A percentile compares a stretch with the other conserved stretches of the same genome.
These are phyloP conservation scores for Neurospora sp. DNA, from an alignment of 495 filamentous ascomycete species.

Conservation along the genomic window DNA sequence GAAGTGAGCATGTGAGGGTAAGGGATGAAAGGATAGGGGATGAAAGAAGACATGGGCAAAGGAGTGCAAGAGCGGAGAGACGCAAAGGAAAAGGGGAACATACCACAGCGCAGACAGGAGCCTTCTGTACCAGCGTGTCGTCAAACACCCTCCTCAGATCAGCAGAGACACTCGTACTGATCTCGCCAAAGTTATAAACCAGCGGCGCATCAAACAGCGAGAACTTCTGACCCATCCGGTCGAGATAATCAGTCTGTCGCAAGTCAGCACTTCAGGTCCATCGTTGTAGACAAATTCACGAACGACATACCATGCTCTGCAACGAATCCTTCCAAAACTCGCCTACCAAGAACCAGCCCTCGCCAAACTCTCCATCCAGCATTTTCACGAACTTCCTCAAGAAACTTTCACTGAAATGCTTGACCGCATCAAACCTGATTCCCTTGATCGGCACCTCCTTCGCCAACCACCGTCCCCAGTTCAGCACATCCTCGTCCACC, in stretches of 20 bases:
- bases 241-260: constrained; percentile 38
- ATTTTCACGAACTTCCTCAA: constrained; percentile 47
- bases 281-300: background rate
- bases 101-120: constrained; percentile 53
- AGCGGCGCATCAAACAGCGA: constrained; percentile 59
- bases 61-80: too few relatives aligned
- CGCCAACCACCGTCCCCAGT: constrained; percentile 59
- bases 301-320: constrained; percentile 27
- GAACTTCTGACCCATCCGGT: constrained; percentile 45
- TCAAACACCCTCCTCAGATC: constrained; percentile 56
- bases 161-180: constrained; percentile 38
- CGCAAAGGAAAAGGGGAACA: constrained; percentile 7
- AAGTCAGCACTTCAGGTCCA: background rate
- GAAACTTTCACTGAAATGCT: constrained; percentile 60
- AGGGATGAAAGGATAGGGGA: too few relatives aligned
- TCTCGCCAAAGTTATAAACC: constrained; percentile 50
- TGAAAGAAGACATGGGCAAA: too few relatives aligned
- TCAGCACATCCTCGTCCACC: constrained; percentile 50
- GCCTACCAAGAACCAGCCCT: constrained; percentile 55
- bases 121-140: constrained; percentile 44
- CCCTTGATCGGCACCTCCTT: constrained; percentile 49
- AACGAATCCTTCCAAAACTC: constrained; percentile 59
- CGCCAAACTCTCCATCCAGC: constrained; percentile 38
- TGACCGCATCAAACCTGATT: constrained; percentile 65
- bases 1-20: too few relatives aligned